Base-by-base conservation (phyloP, 495 filamentous ascomycete species). In the Cercophora scortea region DNA sequence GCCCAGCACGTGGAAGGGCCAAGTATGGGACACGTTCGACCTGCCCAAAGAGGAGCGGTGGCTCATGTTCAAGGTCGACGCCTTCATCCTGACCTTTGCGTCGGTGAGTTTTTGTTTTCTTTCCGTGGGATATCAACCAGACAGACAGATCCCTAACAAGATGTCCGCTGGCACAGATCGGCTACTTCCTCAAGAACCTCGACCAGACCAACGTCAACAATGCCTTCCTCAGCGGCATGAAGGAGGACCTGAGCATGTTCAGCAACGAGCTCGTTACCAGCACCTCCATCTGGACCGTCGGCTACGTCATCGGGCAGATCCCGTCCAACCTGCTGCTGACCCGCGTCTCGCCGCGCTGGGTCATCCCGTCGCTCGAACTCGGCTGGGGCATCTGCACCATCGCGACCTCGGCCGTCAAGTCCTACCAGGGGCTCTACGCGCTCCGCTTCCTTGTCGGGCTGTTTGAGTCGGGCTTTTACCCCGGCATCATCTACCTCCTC, bases 151-250 rank as follows among this genome's bases (percentile, higher is more conserved):
- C 25, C 25, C 25, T 25, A 5, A 25, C 25, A 25, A 2, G 2
- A 2, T 25, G 25, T 25, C 25, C 25, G 5, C 25, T 84, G 81
- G 61, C 84, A 79, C 84, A 79, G 55, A 61, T 84, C 47, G 78
- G 73, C 60, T 83, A 82, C 56, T 82, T 80, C 47, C 65, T 67
- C 40, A 70, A 72, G 51, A 70, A 62, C 55, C 71, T 85, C 33
- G 83, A 85, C 61, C 74, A 79, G 7, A 71, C 76, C 15, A 84
- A 83, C 57, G 54, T 86, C 11, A 68, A 68, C 54, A 82, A 83
- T 71, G 82, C 83, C 52, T 85, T 84, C 65, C 79, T 85, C 32
- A 78, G 76, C 0, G 83, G 83, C 2, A 83, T 86, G 81, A 81
- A 80, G 52, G 79, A 83, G 50, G 80, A 84, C 54, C 70, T 85